phyloP scores from a whole-genome alignment of 345 rosid species.

The Acer yangbiense region DNA sequence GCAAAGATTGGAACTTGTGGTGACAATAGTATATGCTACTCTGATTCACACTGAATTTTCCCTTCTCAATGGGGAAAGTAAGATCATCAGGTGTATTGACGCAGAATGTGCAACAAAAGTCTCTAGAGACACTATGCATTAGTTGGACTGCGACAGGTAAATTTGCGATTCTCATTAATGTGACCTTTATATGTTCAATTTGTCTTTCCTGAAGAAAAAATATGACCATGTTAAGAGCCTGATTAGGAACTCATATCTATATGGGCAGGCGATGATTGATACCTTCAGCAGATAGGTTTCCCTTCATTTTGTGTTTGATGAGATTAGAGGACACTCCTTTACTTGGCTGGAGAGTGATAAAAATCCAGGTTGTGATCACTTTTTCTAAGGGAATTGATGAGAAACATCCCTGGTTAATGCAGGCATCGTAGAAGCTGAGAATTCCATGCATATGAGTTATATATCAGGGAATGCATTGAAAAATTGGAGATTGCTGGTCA shows the following conservation, averaged over 20 bases:
- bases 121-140: constrained; percentile 54
- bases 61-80: constrained; percentile 85
- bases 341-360: constrained; percentile 92
- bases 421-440: constrained; percentile 20
- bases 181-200: constrained; percentile 78
- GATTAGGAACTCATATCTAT: constrained; percentile 83
- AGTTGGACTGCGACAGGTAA: constrained; percentile 83
- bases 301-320: constrained; percentile 91
- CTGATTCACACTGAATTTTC: constrained; percentile 79
- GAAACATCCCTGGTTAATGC: constrained; percentile 37
- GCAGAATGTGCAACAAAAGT: constrained; percentile 75
- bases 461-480: constrained; percentile 76
- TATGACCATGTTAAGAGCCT: constrained; percentile 79
- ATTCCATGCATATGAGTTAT: constrained; percentile 85
- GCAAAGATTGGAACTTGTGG: constrained; percentile 93
- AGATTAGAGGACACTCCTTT: constrained; percentile 63
- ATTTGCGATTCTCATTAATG: constrained; percentile 62
- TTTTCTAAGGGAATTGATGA: constrained; percentile 86
- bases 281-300: constrained; percentile 87
- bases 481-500: constrained; percentile 82
- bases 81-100: constrained; percentile 72
- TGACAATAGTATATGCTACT: constrained; percentile 81
- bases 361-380: constrained; percentile 82
- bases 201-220: constrained; percentile 68
- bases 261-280: constrained; percentile 89